Base-by-base conservation (phyloP, 2,329 filamentous ascomycete species). In the Diaporthe longicolla region DNA sequence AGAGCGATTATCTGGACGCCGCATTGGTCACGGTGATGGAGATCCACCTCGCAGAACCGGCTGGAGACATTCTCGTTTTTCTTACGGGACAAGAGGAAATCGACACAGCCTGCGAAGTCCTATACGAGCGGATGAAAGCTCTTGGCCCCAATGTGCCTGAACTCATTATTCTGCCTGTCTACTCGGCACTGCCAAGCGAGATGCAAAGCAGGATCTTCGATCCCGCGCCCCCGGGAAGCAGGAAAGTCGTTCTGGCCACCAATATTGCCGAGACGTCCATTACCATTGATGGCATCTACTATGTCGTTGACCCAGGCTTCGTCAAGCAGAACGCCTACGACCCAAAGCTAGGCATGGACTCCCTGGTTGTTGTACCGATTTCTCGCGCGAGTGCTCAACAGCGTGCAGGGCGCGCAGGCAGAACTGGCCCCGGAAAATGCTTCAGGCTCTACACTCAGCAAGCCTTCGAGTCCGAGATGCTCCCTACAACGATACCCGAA, bases 261-360 rank as follows among this genome's bases (percentile, higher is more conserved):
- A 99, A 99, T 79, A 99, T 99, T 80, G 97, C 97, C 0, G 97
- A 99, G 81, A 99, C 97, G 0, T 98, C 95, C 71, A 97, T 99
- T 80, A 99, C 97, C 0, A 98, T 99, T 77, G 97, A 99, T 81
- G 94, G 96, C 65, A 98, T 99, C 77, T 98, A 96, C 85, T 98
- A 97, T 80, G 97, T 99, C 24, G 92, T 99, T 21, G 97, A 99
- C 79, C 95, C 97, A 3, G 97, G 97, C 1, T 99, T 98, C 78
- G 96, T 98, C 75, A 99, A 99, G 85, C 95, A 98, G 81, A 98
- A 97, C 78, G 95, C 94, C 1, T 99, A 98, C 81, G 96, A 99
- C 80, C 94, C 96, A 0, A 98, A 98, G 83, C 90, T 98, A 2
- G 97, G 97, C 71, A 99, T 99, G 96, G 97, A 99, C 80, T 95